Conservation (phyloP, 2,329 filamentous ascomycete species). For the Chrysoporthe cubensis region DNA sequence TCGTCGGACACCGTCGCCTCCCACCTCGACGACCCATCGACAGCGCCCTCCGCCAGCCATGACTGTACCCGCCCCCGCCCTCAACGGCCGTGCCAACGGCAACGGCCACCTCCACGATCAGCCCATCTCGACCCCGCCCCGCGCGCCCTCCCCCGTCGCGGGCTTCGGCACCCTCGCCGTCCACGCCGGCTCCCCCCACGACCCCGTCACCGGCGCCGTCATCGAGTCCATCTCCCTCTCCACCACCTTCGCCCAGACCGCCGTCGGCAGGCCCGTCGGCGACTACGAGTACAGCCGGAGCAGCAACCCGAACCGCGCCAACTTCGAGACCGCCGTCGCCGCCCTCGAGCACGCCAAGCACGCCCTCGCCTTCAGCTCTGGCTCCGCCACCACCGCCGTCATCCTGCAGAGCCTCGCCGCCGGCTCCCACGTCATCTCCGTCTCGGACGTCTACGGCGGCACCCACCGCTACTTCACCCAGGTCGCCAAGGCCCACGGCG, state of each 20-base stretch:
- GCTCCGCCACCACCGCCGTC: conserved; percentile 89
- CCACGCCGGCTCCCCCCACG: conserved; percentile 88
- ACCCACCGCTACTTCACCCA: conserved; percentile 99
- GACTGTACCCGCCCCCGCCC: conserved; percentile 21
- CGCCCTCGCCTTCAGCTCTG: conserved; percentile 92
- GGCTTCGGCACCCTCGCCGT: conserved; percentile 93
- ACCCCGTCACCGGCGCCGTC: conserved; percentile 90
- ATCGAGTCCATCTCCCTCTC: conserved; percentile 96
- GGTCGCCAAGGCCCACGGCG: conserved; percentile 91
- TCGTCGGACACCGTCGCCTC: background rate
- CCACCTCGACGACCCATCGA: background rate
- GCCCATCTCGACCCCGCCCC: conserved; percentile 67
- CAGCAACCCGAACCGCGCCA: conserved; percentile 91
- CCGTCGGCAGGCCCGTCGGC: conserved; percentile 85
- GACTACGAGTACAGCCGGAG: conserved; percentile 92
- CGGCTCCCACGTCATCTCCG: conserved; percentile 92
- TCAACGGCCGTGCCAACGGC: conserved; percentile 21
- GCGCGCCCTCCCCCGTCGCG: conserved; percentile 73
- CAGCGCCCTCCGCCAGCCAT: conserved; percentile 4
- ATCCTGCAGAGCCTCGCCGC: conserved; percentile 91
- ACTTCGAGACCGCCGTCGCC: conserved; percentile 91
- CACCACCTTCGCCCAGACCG: conserved; percentile 92
- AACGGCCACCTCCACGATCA: conserved; percentile 33
- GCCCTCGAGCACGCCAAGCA: conserved; percentile 91
- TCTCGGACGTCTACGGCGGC: conserved; percentile 96